A percentile compares a stretch with the other conserved stretches of the same genome.
Evolutionary conservation across 768 basidiomycete species (phyloP).

Genomic region (Termitomyces sp.): DNA sequence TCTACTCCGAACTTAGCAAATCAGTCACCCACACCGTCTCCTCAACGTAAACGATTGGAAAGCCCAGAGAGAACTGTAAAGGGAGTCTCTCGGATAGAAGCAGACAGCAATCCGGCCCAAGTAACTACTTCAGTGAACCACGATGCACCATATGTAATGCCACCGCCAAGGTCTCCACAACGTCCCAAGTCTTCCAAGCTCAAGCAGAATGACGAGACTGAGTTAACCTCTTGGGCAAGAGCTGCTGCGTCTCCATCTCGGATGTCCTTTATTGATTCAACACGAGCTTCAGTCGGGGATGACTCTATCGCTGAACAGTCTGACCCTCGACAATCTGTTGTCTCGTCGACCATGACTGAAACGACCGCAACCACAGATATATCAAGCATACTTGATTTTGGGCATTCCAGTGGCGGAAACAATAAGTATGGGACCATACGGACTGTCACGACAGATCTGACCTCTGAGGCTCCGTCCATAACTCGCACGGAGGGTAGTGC

Average conservation of each 20-base stretch:
- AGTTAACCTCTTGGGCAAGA: constrained; percentile 28
- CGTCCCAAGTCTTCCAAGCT: constrained; percentile 36
- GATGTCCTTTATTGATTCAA: constrained; percentile 31
- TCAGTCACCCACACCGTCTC: constrained; percentile 34
- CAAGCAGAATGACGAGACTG: constrained; percentile 26
- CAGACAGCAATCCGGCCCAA: constrained; percentile 17
- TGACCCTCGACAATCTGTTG: constrained; percentile 57
- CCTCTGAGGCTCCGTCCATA: constrained; percentile 69
- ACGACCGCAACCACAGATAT: constrained; percentile 43
- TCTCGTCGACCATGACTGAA: constrained; percentile 60
- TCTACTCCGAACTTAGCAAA: constrained; percentile 61
- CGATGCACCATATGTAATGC: constrained; percentile 34
- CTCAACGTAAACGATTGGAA: constrained; percentile 50
- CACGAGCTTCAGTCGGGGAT: constrained; percentile 32
- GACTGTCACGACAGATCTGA: constrained; percentile 80
- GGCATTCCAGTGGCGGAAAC: constrained; percentile 31
- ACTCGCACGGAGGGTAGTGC: constrained; percentile 61
- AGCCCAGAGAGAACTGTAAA: constrained; percentile 44
- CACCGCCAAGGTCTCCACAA: constrained; percentile 45
- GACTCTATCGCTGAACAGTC: constrained; percentile 31
- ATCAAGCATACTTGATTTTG: constrained; percentile 60
- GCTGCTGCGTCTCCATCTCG: constrained; percentile 24
- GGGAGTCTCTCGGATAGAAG: constrained; percentile 13
- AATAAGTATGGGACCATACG: constrained; percentile 77
- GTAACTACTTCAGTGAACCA: constrained; percentile 26